phyloP scores from a whole-genome alignment of 139 green algal species.

The Tetraselmis chui region DNA sequence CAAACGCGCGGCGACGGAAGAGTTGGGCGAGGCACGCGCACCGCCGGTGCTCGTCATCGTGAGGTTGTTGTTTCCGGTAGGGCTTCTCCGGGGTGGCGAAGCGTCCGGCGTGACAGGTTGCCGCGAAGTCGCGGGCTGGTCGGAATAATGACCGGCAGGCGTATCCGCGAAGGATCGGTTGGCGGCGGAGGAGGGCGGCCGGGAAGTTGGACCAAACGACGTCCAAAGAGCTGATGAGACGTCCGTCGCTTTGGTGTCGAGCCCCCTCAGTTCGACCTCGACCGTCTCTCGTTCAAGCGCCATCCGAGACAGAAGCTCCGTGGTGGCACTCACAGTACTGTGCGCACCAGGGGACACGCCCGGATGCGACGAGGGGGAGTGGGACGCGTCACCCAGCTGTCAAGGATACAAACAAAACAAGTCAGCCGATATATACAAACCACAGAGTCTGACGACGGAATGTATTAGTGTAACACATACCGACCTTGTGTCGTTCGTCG shows the following conservation, averaged over 20 bases:
- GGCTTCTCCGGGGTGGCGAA: background rate
- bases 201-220: no score
- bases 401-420: no score
- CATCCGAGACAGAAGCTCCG: background rate
- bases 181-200: no score
- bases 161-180: background rate
- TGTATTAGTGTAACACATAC: no score
- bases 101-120: background rate
- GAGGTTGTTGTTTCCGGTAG: background rate
- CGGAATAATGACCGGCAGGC: background rate
- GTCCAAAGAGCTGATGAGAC: background rate
- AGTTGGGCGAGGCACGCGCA: background rate
- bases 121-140: background rate
- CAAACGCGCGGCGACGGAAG: background rate
- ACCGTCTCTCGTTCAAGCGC: background rate
- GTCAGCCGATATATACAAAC: no score
- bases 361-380: background rate
- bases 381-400: no score
- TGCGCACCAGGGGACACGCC: background rate
- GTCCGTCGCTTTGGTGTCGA: background rate
- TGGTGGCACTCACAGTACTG: background rate
- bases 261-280: background rate
- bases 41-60: background rate
- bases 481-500: no score
- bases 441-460: no score